Evolutionary conservation across 2,329 filamentous ascomycete genomes (phyloP).

Genomic region (Setomelanomma holmii): DNA sequence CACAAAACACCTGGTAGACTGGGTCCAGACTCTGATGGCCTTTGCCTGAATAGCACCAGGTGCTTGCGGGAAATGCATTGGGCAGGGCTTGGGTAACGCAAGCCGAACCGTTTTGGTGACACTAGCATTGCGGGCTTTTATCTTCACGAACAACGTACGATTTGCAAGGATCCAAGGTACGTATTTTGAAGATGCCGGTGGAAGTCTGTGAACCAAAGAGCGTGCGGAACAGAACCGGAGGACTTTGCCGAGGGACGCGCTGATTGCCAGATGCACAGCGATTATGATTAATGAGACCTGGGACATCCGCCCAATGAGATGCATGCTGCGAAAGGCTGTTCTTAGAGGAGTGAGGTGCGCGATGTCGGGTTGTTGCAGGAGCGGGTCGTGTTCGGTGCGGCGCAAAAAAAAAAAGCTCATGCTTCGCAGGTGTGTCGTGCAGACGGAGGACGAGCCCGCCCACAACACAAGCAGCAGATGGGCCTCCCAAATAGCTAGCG

Average conservation of each 20-base stretch:
- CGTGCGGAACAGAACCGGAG: background rate
- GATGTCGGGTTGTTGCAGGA: slow-evolving; percentile 2
- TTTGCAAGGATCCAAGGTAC: slow-evolving; percentile 1
- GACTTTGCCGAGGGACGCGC: slow-evolving; percentile 4
- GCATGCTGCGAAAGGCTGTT: background rate
- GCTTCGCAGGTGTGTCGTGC: background rate
- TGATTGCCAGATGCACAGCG: background rate
- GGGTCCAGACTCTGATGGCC: slow-evolving; percentile 18
- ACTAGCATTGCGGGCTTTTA: slow-evolving; percentile 7
- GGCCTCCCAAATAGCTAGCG: background rate
- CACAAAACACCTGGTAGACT: slow-evolving; percentile 10
- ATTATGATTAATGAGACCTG: background rate
- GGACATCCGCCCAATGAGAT: background rate
- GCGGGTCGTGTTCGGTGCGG: background rate
- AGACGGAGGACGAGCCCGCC: background rate
- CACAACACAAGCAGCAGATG: background rate
- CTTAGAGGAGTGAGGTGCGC: background rate
- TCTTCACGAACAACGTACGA: slow-evolving; percentile 1
- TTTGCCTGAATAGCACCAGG: slow-evolving; percentile 5
- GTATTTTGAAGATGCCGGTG: background rate
- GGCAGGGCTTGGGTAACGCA: slow-evolving; percentile 18
- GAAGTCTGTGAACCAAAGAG: background rate
- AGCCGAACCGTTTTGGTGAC: slow-evolving; percentile 6
- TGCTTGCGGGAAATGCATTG: slow-evolving; percentile 10
- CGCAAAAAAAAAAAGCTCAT: background rate